Evolutionary conservation across 257 asterid genomes (phyloP).

Genomic region (Penstemon davidsonii): DNA sequence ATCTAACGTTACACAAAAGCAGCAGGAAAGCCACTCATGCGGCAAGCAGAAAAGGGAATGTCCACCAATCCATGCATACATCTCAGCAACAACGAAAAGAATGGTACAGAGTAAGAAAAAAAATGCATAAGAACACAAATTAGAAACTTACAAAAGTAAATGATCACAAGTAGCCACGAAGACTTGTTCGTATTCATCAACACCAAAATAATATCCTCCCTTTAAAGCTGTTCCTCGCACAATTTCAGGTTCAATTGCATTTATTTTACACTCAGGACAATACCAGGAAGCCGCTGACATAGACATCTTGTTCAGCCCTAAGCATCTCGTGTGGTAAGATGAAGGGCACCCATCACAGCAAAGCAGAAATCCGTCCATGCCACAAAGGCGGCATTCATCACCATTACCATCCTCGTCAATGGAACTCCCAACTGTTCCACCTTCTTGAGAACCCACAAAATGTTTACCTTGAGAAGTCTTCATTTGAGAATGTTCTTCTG

Average conservation of each 20-base stretch:
- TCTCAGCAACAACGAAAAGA: slow-evolving; percentile 22
- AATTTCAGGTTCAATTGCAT: slow-evolving; percentile 51
- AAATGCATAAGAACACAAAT: slow-evolving; percentile 21
- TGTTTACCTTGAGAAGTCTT: slow-evolving; percentile 29
- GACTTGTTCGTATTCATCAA: slow-evolving; percentile 60
- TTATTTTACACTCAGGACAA: slow-evolving; percentile 80
- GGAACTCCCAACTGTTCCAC: slow-evolving; percentile 37
- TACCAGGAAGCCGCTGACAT: slow-evolving; percentile 75
- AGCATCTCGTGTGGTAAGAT: slow-evolving; percentile 77
- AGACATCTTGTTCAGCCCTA: slow-evolving; percentile 71
- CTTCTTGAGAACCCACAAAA: slow-evolving; percentile 36
- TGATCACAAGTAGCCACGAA: slow-evolving; percentile 73
- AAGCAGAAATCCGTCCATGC: slow-evolving; percentile 83
- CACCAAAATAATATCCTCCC: slow-evolving; percentile 67
- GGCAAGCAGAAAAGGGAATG: slow-evolving; percentile 15
- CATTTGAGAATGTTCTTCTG: slow-evolving; percentile 42
- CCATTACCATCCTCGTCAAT: slow-evolving; percentile 69
- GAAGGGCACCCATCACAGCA: slow-evolving; percentile 94
- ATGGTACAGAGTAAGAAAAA: slow-evolving; percentile 7
- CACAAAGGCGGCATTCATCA: slow-evolving; percentile 87
- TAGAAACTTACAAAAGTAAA: slow-evolving; percentile 76
- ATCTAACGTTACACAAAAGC: slow-evolving; percentile 19
- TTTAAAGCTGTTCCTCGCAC: slow-evolving; percentile 47
- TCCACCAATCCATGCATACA: slow-evolving; percentile 19
- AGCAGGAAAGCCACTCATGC: slow-evolving; percentile 13